A percentile compares a stretch with the other conserved stretches of the same genome.
phyloP scores from a whole-genome alignment of 176 grass and related monocot species.

The Aegilops tauschii region DNA sequence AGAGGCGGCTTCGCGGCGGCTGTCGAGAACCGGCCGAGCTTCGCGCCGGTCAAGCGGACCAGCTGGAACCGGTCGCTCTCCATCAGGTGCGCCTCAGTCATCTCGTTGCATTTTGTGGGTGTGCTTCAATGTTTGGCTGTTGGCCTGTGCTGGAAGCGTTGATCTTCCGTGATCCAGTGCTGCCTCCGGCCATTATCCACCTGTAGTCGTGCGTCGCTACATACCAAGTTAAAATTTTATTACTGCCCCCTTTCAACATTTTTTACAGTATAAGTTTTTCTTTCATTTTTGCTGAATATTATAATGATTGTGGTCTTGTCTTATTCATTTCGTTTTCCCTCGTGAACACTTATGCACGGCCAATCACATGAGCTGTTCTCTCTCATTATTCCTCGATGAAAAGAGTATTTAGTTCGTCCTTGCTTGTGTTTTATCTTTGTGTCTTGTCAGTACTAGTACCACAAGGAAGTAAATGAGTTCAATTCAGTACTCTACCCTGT shows the following conservation, averaged over 20 bases:
- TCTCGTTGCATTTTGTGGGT: neutral
- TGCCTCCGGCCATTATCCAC: neutral
- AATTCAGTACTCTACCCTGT: neutral
- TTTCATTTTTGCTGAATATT: neutral
- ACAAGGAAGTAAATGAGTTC: neutral
- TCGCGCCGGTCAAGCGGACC: constrained; percentile 45
- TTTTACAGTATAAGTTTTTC: no score
- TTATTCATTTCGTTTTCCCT: neutral
- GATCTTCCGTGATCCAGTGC: neutral
- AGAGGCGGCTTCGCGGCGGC: constrained; percentile 24
- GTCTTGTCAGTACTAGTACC: neutral
- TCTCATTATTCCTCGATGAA: neutral
- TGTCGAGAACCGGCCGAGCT: constrained; percentile 51
- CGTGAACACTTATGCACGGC: neutral
- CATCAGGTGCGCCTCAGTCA: constrained; percentile 61
- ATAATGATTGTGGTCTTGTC: neutral
- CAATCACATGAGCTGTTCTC: neutral
- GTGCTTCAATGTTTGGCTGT: neutral
- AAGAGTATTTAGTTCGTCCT: neutral
- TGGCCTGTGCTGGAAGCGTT: neutral
- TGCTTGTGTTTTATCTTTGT: neutral
- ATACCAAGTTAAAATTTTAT: neutral
- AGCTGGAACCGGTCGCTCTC: constrained; percentile 95
- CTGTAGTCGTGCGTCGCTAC: neutral
- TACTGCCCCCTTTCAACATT: neutral